Conservation (phyloP, 257 asterid species). For the Gentiana straminea region DNA sequence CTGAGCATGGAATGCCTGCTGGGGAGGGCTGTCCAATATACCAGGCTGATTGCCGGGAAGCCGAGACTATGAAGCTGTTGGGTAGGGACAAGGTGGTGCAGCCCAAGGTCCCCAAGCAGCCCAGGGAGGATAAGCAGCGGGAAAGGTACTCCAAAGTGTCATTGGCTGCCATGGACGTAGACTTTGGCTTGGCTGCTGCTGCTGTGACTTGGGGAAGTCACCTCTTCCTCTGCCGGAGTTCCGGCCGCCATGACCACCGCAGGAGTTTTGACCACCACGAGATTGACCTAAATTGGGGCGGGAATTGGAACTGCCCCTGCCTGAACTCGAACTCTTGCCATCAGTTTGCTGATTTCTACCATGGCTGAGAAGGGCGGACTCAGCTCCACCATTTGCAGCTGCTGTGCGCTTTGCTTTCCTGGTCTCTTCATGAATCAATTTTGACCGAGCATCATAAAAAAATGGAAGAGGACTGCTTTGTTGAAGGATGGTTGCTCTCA, state of each 20-base stretch:
- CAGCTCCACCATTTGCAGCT: background rate
- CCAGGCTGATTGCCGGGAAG: background rate
- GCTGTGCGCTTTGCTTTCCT: background rate
- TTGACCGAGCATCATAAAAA: background rate
- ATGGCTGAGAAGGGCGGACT: background rate
- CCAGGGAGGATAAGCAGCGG: too few relatives aligned
- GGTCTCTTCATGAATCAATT: background rate
- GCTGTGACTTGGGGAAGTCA: background rate
- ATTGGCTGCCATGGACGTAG: too few relatives aligned
- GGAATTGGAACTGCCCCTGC: background rate
- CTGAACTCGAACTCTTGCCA: background rate
- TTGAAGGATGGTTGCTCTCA: too few relatives aligned
- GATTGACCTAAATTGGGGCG: too few relatives aligned
- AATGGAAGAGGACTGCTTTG: background rate
- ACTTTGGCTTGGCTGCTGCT: too few relatives aligned
- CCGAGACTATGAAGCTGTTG: background rate
- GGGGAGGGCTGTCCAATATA: background rate
- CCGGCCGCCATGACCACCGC: background rate
- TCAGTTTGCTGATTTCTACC: background rate
- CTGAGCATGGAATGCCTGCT: background rate
- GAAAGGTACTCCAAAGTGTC: too few relatives aligned
- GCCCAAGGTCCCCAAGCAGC: too few relatives aligned
- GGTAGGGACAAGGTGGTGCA: too few relatives aligned
- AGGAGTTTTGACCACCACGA: too few relatives aligned
- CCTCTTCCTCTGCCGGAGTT: background rate